Evolutionary conservation across 225 moss, liverwort and hornwort species (phyloP), one percentile per base, ranked within the genome.

Genomic region (Thuidium tamariscinum): DNA sequence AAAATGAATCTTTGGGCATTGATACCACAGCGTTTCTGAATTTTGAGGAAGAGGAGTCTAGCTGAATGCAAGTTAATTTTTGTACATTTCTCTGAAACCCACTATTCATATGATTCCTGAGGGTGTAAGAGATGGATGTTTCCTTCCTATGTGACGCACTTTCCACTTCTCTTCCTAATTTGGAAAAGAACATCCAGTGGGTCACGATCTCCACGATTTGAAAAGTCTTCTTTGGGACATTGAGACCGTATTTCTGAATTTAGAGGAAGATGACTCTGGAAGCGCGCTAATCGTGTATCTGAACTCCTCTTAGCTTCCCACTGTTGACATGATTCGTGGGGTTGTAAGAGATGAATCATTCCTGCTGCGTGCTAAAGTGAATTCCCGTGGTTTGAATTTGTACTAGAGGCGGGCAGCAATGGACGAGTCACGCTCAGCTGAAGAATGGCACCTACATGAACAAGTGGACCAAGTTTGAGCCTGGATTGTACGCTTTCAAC

Each of bases 391-490:
- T 46, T 88, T 76, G 36, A 79, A 25, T 67, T 3, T 87, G 69
- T 86, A 20, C 13, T 15, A 97, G 97, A 86, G 81, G 91, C 56
- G 97, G 95, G 83, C 97, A 96, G 60, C 82, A 91, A 86, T 97
- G 97, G 97, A 86, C 83, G 20, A 96, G 68, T 61, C 93, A 89
- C 49, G 83, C 88, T 57, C 83, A 89, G 86, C 87, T 97, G 85
- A 95, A 94, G 85, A 69, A 80, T 13, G 93, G 94, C 59, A 16
- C 42, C 1, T 90, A 87, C 83, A 95, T 92, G 87, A 98, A 98
- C 88, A 95, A 90, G 86, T 98, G 94, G 89, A 87, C 90, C 30
- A 98, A 98, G 81, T 90, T 89, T 77, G 98, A 98, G 86, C 87
- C 89, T 10, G 91, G 95, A 11, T 77, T 98, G 81, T 96, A 94